Conservation (phyloP, 2,329 filamentous ascomycete genomes). For the Botrytis sinoallii region DNA sequence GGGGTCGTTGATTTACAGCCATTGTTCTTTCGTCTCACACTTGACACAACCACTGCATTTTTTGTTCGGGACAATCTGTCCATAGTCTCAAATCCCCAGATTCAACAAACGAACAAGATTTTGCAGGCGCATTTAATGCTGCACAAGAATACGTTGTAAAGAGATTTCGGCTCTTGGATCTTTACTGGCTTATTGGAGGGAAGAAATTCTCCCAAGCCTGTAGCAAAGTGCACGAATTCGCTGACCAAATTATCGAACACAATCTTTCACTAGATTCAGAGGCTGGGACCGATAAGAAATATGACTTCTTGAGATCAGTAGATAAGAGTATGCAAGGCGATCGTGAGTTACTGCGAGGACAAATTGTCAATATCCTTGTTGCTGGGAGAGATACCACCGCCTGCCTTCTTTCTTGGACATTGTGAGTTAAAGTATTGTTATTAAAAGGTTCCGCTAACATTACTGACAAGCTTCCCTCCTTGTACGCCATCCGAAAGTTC, state of each 20-base stretch:
- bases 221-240: background rate
- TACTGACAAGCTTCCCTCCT: slow-evolving; percentile 16
- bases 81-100: background rate
- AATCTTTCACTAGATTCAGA: background rate
- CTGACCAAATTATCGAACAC: slow-evolving; percentile 3
- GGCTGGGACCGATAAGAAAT: slow-evolving; percentile 1
- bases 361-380: slow-evolving; percentile 39
- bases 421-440: slow-evolving; percentile 19
- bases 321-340: background rate
- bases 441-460: background rate
- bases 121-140: background rate
- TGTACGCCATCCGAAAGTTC: slow-evolving; percentile 20
- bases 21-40: slow-evolving; percentile 49
- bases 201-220: background rate
- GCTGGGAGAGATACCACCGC: slow-evolving; percentile 45
- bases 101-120: background rate
- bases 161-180: background rate
- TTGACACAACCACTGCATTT: slow-evolving; percentile 54
- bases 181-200: background rate
- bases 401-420: slow-evolving; percentile 41
- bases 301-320: slow-evolving; percentile 39
- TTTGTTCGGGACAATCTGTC: slow-evolving; percentile 49
- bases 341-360: slow-evolving; percentile 32
- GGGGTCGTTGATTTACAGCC: slow-evolving; percentile 39
- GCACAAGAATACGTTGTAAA: background rate